Conservation (phyloP, 805 yeast species). For the Metschnikowia matae region DNA sequence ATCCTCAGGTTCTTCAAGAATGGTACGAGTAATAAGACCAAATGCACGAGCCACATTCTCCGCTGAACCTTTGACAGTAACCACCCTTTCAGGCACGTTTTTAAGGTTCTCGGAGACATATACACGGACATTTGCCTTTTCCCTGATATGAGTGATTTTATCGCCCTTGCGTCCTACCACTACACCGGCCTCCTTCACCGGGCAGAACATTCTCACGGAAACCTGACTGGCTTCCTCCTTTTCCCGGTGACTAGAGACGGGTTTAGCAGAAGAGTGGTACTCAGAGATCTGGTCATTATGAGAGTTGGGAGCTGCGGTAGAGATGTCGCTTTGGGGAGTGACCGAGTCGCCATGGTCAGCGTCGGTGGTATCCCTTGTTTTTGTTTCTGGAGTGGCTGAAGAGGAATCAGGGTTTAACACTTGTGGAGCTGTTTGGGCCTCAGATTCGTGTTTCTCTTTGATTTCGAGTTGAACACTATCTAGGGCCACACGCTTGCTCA, state of each 20-base stretch:
- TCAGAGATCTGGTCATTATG: not conserved
- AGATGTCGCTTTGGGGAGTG: not conserved
- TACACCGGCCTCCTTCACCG: constrained; percentile 68
- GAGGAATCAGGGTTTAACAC: constrained; percentile 15
- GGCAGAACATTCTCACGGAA: constrained; percentile 69
- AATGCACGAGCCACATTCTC: constrained; percentile 79
- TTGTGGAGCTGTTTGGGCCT: constrained; percentile 40
- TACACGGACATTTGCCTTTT: constrained; percentile 57
- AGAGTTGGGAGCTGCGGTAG: not conserved
- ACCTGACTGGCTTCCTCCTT: constrained; percentile 56
- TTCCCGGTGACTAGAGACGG: constrained; percentile 39
- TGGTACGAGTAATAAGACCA: constrained; percentile 65
- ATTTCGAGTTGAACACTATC: constrained; percentile 54
- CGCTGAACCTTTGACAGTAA: constrained; percentile 68
- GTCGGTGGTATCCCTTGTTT: not conserved
- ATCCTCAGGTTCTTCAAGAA: constrained; percentile 63
- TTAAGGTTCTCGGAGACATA: constrained; percentile 69
- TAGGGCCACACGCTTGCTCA: constrained; percentile 65
- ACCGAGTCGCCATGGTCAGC: not conserved
- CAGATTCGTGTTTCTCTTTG: constrained; percentile 39
- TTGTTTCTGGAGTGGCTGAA: not conserved
- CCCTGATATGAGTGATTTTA: constrained; percentile 59
- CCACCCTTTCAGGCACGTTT: constrained; percentile 70
- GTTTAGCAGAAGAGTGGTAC: constrained; percentile 19
- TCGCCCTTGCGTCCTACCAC: constrained; percentile 84